These are phyloP conservation scores for Cutaneotrichosporon sp. DNA, from an alignment of 1,284 basidiomycete genomes.

Conservation along the genomic window DNA sequence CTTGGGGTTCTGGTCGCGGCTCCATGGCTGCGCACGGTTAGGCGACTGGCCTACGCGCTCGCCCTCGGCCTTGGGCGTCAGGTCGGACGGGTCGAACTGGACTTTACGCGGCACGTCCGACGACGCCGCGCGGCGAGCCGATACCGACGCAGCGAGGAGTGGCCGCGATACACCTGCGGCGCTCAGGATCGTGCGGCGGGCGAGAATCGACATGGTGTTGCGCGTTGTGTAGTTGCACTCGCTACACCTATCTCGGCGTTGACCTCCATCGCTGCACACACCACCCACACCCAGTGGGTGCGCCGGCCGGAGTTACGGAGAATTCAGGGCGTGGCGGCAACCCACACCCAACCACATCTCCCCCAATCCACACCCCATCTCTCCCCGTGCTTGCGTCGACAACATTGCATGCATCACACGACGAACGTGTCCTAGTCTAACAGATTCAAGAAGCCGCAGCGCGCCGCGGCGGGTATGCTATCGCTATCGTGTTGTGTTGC, in stretches of 20 bases:
- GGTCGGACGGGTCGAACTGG: slow-evolving; percentile 1
- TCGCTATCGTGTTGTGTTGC: too few relatives aligned
- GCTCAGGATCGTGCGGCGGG: slow-evolving; percentile 3
- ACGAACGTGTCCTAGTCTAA: too few relatives aligned
- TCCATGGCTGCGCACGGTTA: slow-evolving; percentile 71
- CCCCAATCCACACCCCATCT: not conserved
- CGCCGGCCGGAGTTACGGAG: too few relatives aligned
- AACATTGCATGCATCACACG: too few relatives aligned
- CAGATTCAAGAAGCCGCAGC: too few relatives aligned
- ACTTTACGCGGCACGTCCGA: not conserved
- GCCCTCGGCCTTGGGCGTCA: slow-evolving; percentile 5
- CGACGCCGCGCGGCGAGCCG: not conserved
- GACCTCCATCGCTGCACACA: not conserved
- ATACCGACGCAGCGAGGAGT: not conserved
- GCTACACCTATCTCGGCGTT: not conserved
- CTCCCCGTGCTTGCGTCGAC: too few relatives aligned
- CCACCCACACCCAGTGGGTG: not conserved
- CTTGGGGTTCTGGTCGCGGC: slow-evolving; percentile 59
- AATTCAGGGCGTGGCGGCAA: slow-evolving; percentile 6
- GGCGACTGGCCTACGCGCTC: slow-evolving; percentile 57
- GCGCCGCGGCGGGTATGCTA: too few relatives aligned
- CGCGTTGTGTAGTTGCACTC: not conserved
- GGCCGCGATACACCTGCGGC: not conserved
- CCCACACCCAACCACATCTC: not conserved
- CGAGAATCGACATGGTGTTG: slow-evolving; percentile 12